Percentiles rank a stretch among this genome's conserved stretches.
Evolutionary conservation across 2,329 filamentous ascomycete species (phyloP).

Genomic region (Aspergillus niger): DNA sequence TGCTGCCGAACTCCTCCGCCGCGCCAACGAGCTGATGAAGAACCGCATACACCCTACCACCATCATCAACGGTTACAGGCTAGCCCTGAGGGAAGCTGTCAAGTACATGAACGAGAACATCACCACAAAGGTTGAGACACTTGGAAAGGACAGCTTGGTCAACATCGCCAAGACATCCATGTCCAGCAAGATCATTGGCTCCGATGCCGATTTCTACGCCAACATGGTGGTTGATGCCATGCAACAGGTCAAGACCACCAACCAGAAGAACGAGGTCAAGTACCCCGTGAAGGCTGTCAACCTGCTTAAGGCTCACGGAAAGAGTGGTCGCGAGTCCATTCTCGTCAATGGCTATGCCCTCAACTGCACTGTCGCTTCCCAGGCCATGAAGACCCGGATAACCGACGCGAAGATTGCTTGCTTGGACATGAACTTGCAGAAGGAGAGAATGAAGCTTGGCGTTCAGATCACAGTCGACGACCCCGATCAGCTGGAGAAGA

Average conservation of each 20-base stretch:
- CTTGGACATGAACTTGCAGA: slow-evolving; percentile 97
- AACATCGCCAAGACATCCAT: slow-evolving; percentile 98
- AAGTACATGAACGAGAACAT: slow-evolving; percentile 99
- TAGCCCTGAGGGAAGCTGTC: slow-evolving; percentile 92
- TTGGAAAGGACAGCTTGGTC: slow-evolving; percentile 86
- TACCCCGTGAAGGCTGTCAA: slow-evolving; percentile 99
- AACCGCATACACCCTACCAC: slow-evolving; percentile 99
- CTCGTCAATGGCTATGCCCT: slow-evolving; percentile 95
- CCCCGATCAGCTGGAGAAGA: slow-evolving; percentile 95
- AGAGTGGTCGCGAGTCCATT: slow-evolving; percentile 83
- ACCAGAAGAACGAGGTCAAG: slow-evolving; percentile 87
- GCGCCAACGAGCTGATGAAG: slow-evolving; percentile 98
- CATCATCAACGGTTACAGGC: slow-evolving; percentile 96
- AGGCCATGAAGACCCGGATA: slow-evolving; percentile 94
- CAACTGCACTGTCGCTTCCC: slow-evolving; percentile 97
- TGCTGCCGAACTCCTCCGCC: slow-evolving; percentile 87
- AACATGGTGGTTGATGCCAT: slow-evolving; percentile 98
- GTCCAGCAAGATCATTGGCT: slow-evolving; percentile 98
- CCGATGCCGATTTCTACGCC: slow-evolving; percentile 94
- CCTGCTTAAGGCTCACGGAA: slow-evolving; percentile 96
- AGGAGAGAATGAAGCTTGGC: slow-evolving; percentile 98
- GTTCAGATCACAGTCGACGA: slow-evolving; percentile 98
- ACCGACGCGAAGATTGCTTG: slow-evolving; percentile 95
- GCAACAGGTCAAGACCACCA: slow-evolving; percentile 88
- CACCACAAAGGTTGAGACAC: slow-evolving; percentile 88